Base-by-base conservation (phyloP, 2,329 filamentous ascomycete species). In the Chaetomiaceae sp. region DNA sequence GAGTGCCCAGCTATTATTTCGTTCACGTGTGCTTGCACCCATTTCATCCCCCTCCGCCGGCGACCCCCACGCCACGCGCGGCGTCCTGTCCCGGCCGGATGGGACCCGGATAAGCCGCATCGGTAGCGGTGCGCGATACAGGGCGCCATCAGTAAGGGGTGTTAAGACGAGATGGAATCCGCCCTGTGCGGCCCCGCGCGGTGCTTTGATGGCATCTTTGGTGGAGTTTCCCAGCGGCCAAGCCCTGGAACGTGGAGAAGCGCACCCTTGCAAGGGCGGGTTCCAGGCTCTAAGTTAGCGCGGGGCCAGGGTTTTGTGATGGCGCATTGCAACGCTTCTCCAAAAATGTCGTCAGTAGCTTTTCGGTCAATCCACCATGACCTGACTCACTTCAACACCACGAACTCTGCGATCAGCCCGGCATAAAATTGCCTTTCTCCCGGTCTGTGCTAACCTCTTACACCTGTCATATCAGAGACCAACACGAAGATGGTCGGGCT, bases 331-430 rank as follows among this genome's bases (percentile, higher is more conserved):
- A 38, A 44, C 27, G 23, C 18, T 37, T 16, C 5, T 34, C 44
- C 41, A 20, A 44, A 56, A 54, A 54, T 58, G 56, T 49, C 51
- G 48, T 58, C 56, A 58, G 36, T 43, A 33, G 36, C 41, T 32
- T n/a, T 14, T 14, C 13, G 21, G 14, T 21, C 14, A 3, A 25
- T n/a, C n/a, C 18, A 6, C 16, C 9, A 48, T 43, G 30, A 14
- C 29, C 21, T 14, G 16, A 36, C 29, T 46, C 25, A 13, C 18
- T 11, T 23, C 18, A 16, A 11, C 32, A 30, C 14, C 48, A 20
- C 47, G 9, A 41, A 16, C 20, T 5, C 11, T 27, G 2, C 30
- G 3, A 44, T 34, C 27, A 10, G 25, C 20, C 11, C 13, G 20
- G 5, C 14, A 11, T 40, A 40, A 23, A 29, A 20, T n/a, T 11